These are phyloP conservation scores for Passiflora organensis DNA, from an alignment of 345 rosid species.

Conservation along the genomic window DNA sequence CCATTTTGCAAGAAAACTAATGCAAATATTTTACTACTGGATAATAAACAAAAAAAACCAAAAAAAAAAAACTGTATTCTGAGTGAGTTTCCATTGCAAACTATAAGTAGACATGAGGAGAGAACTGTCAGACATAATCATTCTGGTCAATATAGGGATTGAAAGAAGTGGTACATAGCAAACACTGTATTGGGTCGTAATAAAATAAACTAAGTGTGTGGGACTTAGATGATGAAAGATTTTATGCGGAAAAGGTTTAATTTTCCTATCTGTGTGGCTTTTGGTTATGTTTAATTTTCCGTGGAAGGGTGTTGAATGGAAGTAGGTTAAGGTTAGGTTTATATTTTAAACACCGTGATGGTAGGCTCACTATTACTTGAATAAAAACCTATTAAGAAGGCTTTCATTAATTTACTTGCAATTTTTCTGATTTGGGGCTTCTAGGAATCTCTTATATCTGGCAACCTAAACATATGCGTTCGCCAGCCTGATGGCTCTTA, in stretches of 20 bases:
- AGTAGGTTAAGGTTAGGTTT: too few relatives aligned
- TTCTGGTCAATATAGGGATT: too few relatives aligned
- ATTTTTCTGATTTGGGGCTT: conserved; percentile 11
- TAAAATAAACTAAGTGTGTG: too few relatives aligned
- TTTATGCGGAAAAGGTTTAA: too few relatives aligned
- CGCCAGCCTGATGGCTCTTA: conserved; percentile 82
- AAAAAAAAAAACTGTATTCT: neutral
- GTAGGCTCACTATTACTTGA: neutral
- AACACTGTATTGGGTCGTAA: too few relatives aligned
- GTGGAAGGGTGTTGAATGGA: too few relatives aligned
- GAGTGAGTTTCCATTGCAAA: neutral
- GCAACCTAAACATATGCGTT: conserved; percentile 59
- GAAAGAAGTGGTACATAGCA: too few relatives aligned
- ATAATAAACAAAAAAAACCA: too few relatives aligned
- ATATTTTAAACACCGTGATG: neutral
- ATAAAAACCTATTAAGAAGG: neutral
- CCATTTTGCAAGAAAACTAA: neutral
- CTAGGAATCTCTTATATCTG: conserved; percentile 59
- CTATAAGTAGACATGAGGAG: neutral
- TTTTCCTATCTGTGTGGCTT: too few relatives aligned
- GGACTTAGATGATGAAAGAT: too few relatives aligned
- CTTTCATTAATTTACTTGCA: conserved; percentile 1
- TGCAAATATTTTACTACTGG: neutral
- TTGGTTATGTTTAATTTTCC: too few relatives aligned
- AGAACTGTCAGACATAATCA: too few relatives aligned